Evolutionary conservation across 2,329 filamentous ascomycete genomes (phyloP).

Genomic region (Colletotrichum tropicicola): DNA sequence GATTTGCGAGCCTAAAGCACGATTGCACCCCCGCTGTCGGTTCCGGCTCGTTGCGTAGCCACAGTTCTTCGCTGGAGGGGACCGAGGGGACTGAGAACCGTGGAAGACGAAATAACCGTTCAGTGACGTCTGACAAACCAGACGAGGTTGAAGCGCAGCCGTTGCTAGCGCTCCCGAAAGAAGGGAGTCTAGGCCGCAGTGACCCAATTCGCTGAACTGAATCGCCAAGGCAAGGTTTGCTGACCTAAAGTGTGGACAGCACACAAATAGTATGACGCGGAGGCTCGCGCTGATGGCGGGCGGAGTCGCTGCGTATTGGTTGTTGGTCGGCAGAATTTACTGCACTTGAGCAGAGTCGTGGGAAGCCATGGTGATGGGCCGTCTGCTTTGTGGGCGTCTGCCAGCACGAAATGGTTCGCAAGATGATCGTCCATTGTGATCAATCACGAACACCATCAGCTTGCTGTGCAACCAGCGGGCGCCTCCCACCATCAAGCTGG

Average conservation of each 20-base stretch:
- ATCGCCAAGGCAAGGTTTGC: slow-evolving; percentile 11
- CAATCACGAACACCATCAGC: neutral
- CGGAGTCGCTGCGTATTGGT: no score
- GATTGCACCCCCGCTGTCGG: neutral
- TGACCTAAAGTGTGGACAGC: neutral
- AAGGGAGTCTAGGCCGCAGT: neutral
- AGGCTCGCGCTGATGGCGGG: no score
- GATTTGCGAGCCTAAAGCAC: neutral
- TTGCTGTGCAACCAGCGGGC: neutral
- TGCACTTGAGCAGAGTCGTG: no score
- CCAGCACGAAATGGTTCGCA: neutral
- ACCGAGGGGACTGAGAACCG: neutral
- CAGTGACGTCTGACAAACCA: neutral
- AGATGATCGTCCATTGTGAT: neutral
- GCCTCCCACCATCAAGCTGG: neutral
- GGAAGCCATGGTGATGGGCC: no score
- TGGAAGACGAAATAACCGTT: neutral
- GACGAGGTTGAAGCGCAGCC: slow-evolving; percentile 1
- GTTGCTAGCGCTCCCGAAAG: neutral
- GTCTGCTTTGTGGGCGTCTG: no score
- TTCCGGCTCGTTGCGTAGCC: neutral
- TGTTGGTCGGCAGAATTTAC: no score
- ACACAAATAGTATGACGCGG: neutral
- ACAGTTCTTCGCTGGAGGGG: neutral
- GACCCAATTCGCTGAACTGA: neutral